A percentile compares a stretch with the other conserved stretches of the same genome.
Evolutionary conservation across 345 rosid species (phyloP).

Genomic region (Eucalyptus cloeziana): DNA sequence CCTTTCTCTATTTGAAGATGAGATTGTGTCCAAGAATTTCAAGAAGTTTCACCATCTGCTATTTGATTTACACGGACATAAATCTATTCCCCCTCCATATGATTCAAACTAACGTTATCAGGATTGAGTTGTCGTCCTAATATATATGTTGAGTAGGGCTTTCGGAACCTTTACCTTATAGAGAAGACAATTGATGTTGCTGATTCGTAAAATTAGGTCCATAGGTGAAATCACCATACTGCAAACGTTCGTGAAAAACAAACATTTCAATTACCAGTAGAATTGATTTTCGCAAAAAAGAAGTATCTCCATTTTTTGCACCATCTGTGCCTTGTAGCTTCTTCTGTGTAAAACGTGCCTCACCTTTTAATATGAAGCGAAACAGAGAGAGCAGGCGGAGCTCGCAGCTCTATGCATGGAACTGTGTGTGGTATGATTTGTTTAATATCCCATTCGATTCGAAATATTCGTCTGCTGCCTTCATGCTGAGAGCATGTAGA

Average conservation of each 20-base stretch:
- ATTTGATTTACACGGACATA: background rate
- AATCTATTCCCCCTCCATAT: background rate
- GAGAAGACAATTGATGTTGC: constrained; percentile 52
- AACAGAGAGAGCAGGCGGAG: background rate
- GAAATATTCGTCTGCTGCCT: too few relatives aligned
- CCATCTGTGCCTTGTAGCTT: constrained; percentile 51
- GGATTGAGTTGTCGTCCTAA: background rate
- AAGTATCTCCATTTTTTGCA: background rate
- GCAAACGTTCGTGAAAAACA: constrained; percentile 6
- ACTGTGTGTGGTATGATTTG: too few relatives aligned
- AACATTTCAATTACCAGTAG: background rate
- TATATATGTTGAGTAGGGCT: background rate
- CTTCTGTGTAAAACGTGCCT: constrained; percentile 81
- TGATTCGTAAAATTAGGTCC: constrained; percentile 53
- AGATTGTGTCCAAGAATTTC: background rate
- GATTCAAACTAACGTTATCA: background rate
- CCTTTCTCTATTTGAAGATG: background rate
- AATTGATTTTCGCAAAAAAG: background rate
- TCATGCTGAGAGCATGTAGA: too few relatives aligned
- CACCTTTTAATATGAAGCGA: constrained; percentile 12
- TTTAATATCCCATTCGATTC: too few relatives aligned
- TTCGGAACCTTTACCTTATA: constrained; percentile 43
- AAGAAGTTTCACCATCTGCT: background rate
- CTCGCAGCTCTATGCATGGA: background rate
- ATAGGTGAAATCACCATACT: constrained; percentile 53